Base-by-base conservation (phyloP, 2,329 filamentous ascomycete genomes). In the Exophiala dermatitidis region DNA sequence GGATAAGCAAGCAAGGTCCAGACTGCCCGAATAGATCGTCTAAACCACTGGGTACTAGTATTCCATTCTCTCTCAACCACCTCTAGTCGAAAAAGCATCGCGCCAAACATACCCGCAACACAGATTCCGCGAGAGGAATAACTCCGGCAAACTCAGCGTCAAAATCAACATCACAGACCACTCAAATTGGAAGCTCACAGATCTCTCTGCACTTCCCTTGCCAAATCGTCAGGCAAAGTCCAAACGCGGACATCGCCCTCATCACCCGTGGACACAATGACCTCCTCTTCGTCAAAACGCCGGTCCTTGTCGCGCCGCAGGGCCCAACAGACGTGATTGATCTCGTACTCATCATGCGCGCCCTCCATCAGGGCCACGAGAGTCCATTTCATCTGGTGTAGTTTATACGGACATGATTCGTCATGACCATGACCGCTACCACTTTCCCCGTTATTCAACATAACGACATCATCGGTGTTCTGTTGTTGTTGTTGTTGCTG, bases 301-400 rank as follows among this genome's bases (percentile, higher is more conserved):
- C 77, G 77, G 1, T 74, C 84, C 46, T 77, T 76, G 67, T 95
- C 90, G 53, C 82, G 86, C 53, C 90, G 78, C 62, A 78, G 81
- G 60, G 89, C 90, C 93, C 93, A 98, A 1, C 81, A 83, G 46
- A 93, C 79, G 69, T 96, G 90, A 65, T 98, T 98, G 59, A 97
- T 79, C 71, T 98, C 93, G 66, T 91, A 96, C 2, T 94, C 88
- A 0, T 89, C 90, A 68, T 98, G 93, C 1, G 85, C 88, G 33
- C 84, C 84, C 45, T 84, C 77, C 1, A 86, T 66, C n/a, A 80
- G 79, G 0, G 82, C 81, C 10, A 95, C 65, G 2, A 91, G 70
- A 4, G 77, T 75, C 93, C 93, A 97, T 55, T 80, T 77, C 1
- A 78, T 80, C 46, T 51, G 64, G 46, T 56, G 49, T 44, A 57